These are phyloP conservation scores for Calocera cornea DNA, from an alignment of 768 basidiomycete species.

Conservation along the genomic window DNA sequence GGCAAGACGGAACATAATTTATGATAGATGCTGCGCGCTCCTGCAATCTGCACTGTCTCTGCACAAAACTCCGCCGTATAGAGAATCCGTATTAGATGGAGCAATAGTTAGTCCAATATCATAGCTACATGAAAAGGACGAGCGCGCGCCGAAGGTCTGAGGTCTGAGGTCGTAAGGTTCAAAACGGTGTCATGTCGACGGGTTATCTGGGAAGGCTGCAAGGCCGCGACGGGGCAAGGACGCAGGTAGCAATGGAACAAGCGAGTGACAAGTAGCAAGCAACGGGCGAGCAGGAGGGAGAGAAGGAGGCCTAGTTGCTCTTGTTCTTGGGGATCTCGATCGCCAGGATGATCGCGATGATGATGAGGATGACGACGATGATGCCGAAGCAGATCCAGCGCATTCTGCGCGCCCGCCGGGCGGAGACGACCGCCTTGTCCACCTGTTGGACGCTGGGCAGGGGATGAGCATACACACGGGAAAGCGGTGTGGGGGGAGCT, in stretches of 20 bases:
- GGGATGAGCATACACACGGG: background rate
- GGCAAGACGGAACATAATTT: too few relatives aligned
- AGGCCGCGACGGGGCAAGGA: background rate
- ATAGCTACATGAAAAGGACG: background rate
- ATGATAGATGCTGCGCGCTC: too few relatives aligned
- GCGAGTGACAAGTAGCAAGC: too few relatives aligned
- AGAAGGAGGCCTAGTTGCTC: slow-evolving; percentile 14
- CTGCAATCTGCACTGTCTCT: too few relatives aligned
- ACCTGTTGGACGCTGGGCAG: slow-evolving; percentile 39
- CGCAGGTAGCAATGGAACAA: background rate
- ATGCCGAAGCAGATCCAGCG: slow-evolving; percentile 94
- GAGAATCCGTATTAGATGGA: slow-evolving; percentile 2
- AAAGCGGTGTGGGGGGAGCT: too few relatives aligned
- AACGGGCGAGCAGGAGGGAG: background rate
- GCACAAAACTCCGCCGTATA: background rate
- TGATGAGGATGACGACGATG: slow-evolving; percentile 44
- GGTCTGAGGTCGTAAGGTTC: too few relatives aligned
- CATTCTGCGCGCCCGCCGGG: slow-evolving; percentile 82
- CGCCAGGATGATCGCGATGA: slow-evolving; percentile 50
- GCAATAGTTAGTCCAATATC: background rate
- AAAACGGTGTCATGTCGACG: background rate
- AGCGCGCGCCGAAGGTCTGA: background rate
- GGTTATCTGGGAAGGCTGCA: background rate
- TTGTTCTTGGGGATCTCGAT: slow-evolving; percentile 41
- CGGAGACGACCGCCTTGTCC: slow-evolving; percentile 72